Evolutionary conservation across 495 filamentous ascomycete genomes (phyloP), one percentile per base, ranked within the genome.

Genomic region (Elasticomyces elasticus): DNA sequence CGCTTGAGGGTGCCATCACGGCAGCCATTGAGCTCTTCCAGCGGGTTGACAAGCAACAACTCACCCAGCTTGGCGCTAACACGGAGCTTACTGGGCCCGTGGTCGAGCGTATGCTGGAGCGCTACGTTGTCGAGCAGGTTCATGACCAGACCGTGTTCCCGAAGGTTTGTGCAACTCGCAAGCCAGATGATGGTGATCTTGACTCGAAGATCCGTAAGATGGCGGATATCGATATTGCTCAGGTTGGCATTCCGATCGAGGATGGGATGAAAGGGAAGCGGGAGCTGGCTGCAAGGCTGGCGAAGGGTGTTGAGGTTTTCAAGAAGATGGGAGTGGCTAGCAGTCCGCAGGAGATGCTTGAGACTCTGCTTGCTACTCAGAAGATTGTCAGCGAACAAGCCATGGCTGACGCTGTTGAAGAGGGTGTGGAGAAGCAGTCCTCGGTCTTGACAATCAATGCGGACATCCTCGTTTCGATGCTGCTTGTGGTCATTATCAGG

Each of bases 1-100:
- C 85, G 10, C 63, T 97, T 48, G 94, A 99, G 71, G 91, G 83
- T 1, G 89, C 89, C 1, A 87, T 99, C 17, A 95, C 88, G 5
- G 82, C 85, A 12, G 92, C 90, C 0, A 95, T 96, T 59, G 94
- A 97, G 66, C 75, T 97, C 1, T 99, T 99, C 56, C 89, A 96
- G 61, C 79, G 82, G 42, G 91, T 97, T 17, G 94, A 99, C 60
- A 95, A 95, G 62, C 86, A 94, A 55, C 94, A 97, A 64, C 71
- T 99, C 40, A 94, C 91, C 13, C 76, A 91, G 22, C 79, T 99
- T 15, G 94, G 89, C 7, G 84, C 90, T 7, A 94, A 88, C 3
- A 99, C 94, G 2, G 89, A 96, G 58, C 73, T 99, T 15, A 97
- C 94, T 1, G 94, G 92, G 0, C 87, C 89, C 13, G 67, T 89